Conservation (phyloP, 2,329 filamentous ascomycete species). For the Ophiocordyceps camponoti-floridani region DNA sequence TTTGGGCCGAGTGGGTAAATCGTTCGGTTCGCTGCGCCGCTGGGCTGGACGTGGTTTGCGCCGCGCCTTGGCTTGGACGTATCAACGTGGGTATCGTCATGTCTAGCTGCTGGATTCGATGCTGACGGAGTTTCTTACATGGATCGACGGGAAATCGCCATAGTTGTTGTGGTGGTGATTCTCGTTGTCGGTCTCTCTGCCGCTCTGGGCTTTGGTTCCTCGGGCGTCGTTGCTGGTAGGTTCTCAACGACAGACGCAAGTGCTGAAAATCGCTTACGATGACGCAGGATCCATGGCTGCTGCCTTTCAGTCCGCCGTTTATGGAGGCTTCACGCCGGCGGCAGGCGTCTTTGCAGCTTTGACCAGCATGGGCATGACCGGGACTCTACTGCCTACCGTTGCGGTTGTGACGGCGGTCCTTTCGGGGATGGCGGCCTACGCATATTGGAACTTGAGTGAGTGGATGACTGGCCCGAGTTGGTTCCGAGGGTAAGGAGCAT, state of each 20-base stretch:
- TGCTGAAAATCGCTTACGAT: background rate
- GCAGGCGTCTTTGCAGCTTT: background rate
- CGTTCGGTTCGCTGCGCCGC: background rate
- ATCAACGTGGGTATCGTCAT: background rate
- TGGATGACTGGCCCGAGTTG: too few species aligned
- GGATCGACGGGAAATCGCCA: too few species aligned
- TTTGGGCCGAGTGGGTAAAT: background rate
- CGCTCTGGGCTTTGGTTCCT: too few species aligned
- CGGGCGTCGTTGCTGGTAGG: too few species aligned
- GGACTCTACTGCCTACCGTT: conserved; percentile 2
- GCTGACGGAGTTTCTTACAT: background rate
- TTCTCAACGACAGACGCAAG: background rate
- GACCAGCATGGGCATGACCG: conserved; percentile 2
- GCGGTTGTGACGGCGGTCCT: background rate
- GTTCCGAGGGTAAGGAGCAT: too few species aligned
- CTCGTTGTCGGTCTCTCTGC: too few species aligned
- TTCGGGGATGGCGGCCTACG: too few species aligned
- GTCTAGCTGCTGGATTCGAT: background rate
- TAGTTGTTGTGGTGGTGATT: too few species aligned
- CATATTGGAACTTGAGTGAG: background rate
- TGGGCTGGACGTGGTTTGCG: background rate
- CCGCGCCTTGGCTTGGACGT: background rate
- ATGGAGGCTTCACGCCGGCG: conserved; percentile 1
- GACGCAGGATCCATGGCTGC: background rate
- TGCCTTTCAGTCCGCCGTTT: conserved; percentile 1